Evolutionary conservation across 1,284 basidiomycete species (phyloP), one percentile per base, ranked within the genome.

Genomic region (Ustilago loliicola): DNA sequence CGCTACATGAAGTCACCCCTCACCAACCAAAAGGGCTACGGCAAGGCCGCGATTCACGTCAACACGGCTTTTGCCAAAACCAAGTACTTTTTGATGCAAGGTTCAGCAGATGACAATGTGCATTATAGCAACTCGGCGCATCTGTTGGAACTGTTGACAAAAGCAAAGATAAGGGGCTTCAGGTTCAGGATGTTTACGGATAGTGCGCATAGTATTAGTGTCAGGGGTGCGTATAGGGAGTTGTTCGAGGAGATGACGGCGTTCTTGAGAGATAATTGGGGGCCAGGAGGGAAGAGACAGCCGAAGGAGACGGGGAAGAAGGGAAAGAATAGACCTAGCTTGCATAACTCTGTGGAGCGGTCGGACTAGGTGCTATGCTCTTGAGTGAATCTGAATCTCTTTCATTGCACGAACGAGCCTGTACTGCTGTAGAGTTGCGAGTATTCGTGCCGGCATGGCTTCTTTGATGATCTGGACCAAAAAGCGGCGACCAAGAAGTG

Each of bases 101-200:
- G 96, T 13, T 63, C 40, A 5, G 83, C 66, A 3, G 83, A 84
- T 63, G 83, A 84, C 62, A 84, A 84, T 52, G 83, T 84, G 17
- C 96, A 98, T 87, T 96, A 91, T 81, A 91, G 92, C 42, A 96
- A 98, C 87, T 92, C 93, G 65, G 95, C 95, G 4, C 93, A 93
- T 80, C 85, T 98, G 80, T 87, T 98, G 53, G 96, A 98, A 87
- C 93, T 96, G 90, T 90, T 99, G 77, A 98, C 95, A 0, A 89
- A 89, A 80, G 90, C 89, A 21, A 88, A 91, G 62, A 90, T 98
- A 38, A 89, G 93, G 72, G 90, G 90, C 45, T 98, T 93, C 88
- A 89, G 92, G 81, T 97, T 98, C 87, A 90, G 96, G 83, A 94
- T 97, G 93, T 99, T 98, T 87, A 94, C 94, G 29, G 96, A 99